Evolutionary conservation across 495 filamentous ascomycete species (phyloP).

Genomic region (Annulohypoxylon nitens): DNA sequence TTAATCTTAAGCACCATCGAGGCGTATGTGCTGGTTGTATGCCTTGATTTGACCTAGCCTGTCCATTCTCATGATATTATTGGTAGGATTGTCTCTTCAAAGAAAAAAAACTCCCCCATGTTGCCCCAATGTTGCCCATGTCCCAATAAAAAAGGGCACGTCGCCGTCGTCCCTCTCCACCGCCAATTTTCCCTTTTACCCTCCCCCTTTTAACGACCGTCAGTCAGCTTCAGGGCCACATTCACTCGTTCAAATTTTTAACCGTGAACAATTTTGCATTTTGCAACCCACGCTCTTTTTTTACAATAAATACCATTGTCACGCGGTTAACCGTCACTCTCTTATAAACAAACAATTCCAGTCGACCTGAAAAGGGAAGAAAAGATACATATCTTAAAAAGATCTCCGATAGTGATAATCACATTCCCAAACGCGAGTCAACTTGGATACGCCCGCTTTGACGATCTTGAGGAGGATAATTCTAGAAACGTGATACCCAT

Average conservation of each 20-base stretch:
- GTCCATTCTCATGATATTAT: slow-evolving; percentile 19
- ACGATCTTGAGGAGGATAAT: slow-evolving; percentile 27
- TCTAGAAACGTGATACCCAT: slow-evolving; percentile 38
- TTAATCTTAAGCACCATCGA: slow-evolving; percentile 31
- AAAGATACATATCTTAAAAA: background rate
- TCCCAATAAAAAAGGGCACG: slow-evolving; percentile 42
- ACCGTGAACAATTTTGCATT: slow-evolving; percentile 37
- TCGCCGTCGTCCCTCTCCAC: slow-evolving; percentile 32
- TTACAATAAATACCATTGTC: slow-evolving; percentile 9
- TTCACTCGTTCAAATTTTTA: slow-evolving; percentile 32
- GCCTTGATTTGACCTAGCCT: slow-evolving; percentile 31
- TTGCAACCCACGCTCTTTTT: slow-evolving; percentile 51
- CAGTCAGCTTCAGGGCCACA: slow-evolving; percentile 29
- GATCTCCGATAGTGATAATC: slow-evolving; percentile 27
- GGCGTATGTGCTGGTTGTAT: slow-evolving; percentile 25
- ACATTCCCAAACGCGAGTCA: slow-evolving; percentile 17
- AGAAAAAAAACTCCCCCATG: slow-evolving; percentile 23
- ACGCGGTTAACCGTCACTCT: slow-evolving; percentile 39
- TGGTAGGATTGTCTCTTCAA: slow-evolving; percentile 21
- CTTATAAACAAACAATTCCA: slow-evolving; percentile 13
- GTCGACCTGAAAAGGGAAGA: background rate
- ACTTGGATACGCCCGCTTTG: slow-evolving; percentile 20
- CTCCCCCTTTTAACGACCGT: slow-evolving; percentile 33
- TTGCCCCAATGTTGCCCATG: slow-evolving; percentile 22
- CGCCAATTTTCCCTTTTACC: slow-evolving; percentile 25